phyloP scores from a whole-genome alignment of 2,329 filamentous ascomycete genomes.

The Penicillium sp. region DNA sequence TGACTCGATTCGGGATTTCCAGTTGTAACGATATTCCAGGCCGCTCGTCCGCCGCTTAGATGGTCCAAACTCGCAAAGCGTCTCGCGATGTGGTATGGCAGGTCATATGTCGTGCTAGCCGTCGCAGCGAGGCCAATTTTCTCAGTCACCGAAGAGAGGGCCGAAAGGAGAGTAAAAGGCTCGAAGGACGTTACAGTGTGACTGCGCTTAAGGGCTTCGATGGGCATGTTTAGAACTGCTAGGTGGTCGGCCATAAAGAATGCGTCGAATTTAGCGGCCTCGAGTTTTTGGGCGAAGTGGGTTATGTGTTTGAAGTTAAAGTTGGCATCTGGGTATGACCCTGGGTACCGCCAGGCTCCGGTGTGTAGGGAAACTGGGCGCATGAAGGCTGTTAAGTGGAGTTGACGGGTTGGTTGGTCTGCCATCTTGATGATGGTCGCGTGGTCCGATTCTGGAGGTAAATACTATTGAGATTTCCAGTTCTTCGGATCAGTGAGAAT shows the following conservation, averaged over 20 bases:
- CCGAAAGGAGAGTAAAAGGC: conserved; percentile 54
- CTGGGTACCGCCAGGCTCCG: conserved; percentile 58
- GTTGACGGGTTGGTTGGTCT: conserved; percentile 24
- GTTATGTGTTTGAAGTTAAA: conserved; percentile 57
- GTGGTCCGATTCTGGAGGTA: too few species aligned
- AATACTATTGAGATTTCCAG: too few species aligned
- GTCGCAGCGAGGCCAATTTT: conserved; percentile 54
- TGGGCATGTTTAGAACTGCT: conserved; percentile 56
- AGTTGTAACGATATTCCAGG: conserved; percentile 57
- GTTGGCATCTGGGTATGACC: conserved; percentile 56
- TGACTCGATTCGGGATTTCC: conserved; percentile 53
- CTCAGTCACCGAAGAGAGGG: conserved; percentile 49
- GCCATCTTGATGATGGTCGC: conserved; percentile 13
- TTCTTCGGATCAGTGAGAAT: neutral
- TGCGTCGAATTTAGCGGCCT: conserved; percentile 56
- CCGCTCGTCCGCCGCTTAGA: conserved; percentile 50
- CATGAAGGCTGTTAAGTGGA: conserved; percentile 61
- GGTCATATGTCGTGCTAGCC: conserved; percentile 54
- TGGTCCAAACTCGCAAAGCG: conserved; percentile 55
- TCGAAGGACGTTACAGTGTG: conserved; percentile 60
- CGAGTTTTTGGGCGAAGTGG: conserved; percentile 54
- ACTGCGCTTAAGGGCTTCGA: conserved; percentile 57
- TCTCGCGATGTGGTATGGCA: conserved; percentile 53
- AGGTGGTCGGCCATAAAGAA: conserved; percentile 59
- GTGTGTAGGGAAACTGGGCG: conserved; percentile 57